These are phyloP conservation scores for Huiozyma sinensis DNA, from an alignment of 805 yeast genomes.

Conservation along the genomic window DNA sequence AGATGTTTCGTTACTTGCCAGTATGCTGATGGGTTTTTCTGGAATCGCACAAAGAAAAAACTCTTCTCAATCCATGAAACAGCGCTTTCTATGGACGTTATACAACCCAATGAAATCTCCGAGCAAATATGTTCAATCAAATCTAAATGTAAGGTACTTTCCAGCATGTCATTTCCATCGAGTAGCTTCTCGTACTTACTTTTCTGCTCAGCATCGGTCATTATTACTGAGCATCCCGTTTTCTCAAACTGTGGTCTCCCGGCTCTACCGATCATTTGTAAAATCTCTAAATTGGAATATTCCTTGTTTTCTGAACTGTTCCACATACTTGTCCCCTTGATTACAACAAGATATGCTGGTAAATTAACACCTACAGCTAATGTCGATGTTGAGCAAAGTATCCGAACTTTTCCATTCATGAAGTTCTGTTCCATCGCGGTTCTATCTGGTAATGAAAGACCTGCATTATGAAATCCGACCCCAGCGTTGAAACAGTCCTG, in stretches of 20 bases:
- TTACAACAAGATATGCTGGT: conserved; percentile 48
- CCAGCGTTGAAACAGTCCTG: conserved; percentile 24
- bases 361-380: conserved; percentile 52
- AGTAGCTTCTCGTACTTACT: conserved; percentile 33
- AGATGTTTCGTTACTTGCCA: conserved; percentile 19
- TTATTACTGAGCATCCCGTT: conserved; percentile 37
- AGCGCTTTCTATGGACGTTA: conserved; percentile 30
- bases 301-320: conserved; percentile 38
- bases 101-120: conserved; percentile 34
- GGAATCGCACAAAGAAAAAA: conserved; percentile 37
- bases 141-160: conserved; percentile 35
- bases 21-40: conserved; percentile 33
- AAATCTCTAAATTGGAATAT: conserved; percentile 43
- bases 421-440: conserved; percentile 36
- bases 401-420: conserved; percentile 31
- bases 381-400: conserved; percentile 49
- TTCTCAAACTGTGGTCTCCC: conserved; percentile 51
- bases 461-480: conserved; percentile 51
- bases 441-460: conserved; percentile 39
- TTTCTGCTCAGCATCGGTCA: conserved; percentile 32
- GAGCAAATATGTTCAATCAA: conserved; percentile 34
- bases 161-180: conserved; percentile 35
- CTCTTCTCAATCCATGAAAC: conserved; percentile 39
- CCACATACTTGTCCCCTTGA: conserved; percentile 58
- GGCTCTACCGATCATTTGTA: conserved; percentile 59